Conservation (phyloP, 306 rosid species). For the Adenanthera pavonina region DNA sequence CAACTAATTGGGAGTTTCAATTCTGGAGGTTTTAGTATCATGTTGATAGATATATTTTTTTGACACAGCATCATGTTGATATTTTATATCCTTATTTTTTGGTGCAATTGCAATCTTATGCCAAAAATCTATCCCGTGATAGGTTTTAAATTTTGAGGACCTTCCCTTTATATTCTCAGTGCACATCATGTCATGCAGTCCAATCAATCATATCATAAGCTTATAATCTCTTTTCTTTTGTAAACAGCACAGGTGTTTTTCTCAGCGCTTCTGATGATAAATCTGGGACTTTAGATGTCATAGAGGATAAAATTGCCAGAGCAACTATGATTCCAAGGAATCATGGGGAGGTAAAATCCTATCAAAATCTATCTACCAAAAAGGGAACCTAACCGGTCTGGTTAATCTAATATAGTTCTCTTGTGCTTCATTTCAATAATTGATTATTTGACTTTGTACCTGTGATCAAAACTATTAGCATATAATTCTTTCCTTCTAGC, state of each 20-base stretch:
- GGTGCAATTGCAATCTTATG: constrained; percentile 8
- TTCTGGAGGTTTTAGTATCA: constrained; percentile 16
- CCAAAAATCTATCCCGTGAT: constrained; percentile 16
- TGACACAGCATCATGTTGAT: constrained; percentile 6
- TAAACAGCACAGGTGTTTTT: constrained; percentile 81
- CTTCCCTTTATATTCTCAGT: constrained; percentile 23
- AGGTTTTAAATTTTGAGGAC: not conserved
- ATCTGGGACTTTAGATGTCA: constrained; percentile 61
- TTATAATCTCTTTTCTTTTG: constrained; percentile 31
- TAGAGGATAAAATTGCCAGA: constrained; percentile 89
- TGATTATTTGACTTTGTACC: constrained; percentile 14
- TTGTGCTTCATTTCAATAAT: constrained; percentile 15
- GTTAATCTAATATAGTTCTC: not conserved
- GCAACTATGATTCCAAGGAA: constrained; percentile 82
- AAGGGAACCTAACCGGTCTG: constrained; percentile 18
- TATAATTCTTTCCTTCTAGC: constrained; percentile 12
- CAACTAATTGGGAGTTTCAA: constrained; percentile 18
- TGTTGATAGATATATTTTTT: not conserved
- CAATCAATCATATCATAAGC: constrained; percentile 20
- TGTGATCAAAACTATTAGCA: constrained; percentile 9
- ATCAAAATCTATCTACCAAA: not conserved
- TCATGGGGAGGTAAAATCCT: constrained; percentile 79
- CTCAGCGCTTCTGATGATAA: constrained; percentile 71
- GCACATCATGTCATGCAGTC: constrained; percentile 23
- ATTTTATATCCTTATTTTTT: constrained; percentile 7